Base-by-base conservation (phyloP, 163 green algal genomes). In the Trebouxia gelatinosa region DNA sequence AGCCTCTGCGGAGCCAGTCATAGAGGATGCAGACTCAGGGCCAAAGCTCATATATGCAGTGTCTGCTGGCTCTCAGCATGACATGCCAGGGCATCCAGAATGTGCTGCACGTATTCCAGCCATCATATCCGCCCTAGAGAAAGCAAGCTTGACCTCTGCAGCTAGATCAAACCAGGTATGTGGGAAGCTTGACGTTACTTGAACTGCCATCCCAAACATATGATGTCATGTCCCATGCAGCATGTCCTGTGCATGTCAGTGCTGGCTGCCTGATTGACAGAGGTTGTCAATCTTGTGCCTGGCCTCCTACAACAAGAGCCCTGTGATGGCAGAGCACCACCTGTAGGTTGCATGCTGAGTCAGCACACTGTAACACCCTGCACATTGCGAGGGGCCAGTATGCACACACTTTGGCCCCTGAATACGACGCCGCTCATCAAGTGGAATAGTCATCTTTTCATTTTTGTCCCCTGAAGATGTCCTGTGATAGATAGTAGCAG, bases 91-190 rank as follows among this genome's bases (percentile, higher is more conserved):
- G 11, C 86, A 90, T 40, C 38, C 82, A 11, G 86, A 90, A 65
- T 89, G 81, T 29, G 82, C 85, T n/a, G 86, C 80, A 13, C 77
- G 86, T 0, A 57, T 87, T 21, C 74, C 76, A 6, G 81, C 86
- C 21, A 90, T 90, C 17, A 26, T 87, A 0, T 35, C 66, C 34
- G 85, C 82, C 0, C 70, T 90, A 0, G 48, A 86, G 5, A n/a
- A 43, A 6, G 31, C 40, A 5, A 50, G 74, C 3, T 79, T 90
- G 2, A 83, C 83, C 2, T 61, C 67, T 48, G 40, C 51, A 17
- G 46, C 67, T 0, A 71, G 74, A 16, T 72, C 79, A 26, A 23
- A 40, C 2, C 76, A 87, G 79, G 82, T 82, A 28, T 32, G n/a
- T 31, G n/a, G n/a, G n/a, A n/a, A 48, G n/a, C 32, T 21, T 54